Conservation (phyloP, 495 filamentous ascomycete species). For the Penicillium soppii region DNA sequence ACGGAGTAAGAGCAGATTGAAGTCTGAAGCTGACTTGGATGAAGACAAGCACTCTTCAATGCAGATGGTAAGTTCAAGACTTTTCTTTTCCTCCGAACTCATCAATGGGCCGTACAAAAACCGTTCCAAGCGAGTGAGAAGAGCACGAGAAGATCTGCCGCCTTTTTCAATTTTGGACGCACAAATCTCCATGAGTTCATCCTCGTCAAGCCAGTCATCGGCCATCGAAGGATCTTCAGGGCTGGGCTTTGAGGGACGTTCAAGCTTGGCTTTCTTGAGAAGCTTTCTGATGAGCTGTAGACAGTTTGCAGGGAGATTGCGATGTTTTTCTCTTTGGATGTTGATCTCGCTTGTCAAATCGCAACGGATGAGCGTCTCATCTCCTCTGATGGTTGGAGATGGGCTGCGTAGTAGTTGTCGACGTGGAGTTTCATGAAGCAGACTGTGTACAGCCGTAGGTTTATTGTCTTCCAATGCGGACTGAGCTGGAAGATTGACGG, state of each 20-base stretch:
- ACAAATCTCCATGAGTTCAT: neutral
- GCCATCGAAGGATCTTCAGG: neutral
- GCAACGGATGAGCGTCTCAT: constrained; percentile 1
- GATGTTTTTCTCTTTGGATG: neutral
- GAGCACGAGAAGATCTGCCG: neutral
- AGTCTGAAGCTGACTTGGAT: neutral
- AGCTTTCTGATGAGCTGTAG: neutral
- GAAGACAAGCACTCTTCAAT: neutral
- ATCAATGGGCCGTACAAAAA: constrained; percentile 1
- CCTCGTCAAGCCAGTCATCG: neutral
- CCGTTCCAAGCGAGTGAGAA: neutral
- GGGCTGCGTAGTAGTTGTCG: neutral
- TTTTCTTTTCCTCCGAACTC: neutral
- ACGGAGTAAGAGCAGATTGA: neutral
- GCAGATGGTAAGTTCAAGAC: neutral
- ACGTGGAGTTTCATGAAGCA: neutral
- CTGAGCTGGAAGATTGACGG: no score
- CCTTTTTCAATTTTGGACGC: neutral
- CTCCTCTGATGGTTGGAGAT: neutral
- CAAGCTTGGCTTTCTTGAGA: neutral
- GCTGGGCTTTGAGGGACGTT: neutral
- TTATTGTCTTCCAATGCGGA: no score
- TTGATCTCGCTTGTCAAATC: constrained; percentile 3
- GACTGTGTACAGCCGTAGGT: no score
- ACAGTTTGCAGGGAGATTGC: neutral